A percentile compares a stretch with the other conserved stretches of the same genome.
Conservation (phyloP, 2,329 filamentous ascomycete genomes). For the Aspergillus transmontanensis region DNA sequence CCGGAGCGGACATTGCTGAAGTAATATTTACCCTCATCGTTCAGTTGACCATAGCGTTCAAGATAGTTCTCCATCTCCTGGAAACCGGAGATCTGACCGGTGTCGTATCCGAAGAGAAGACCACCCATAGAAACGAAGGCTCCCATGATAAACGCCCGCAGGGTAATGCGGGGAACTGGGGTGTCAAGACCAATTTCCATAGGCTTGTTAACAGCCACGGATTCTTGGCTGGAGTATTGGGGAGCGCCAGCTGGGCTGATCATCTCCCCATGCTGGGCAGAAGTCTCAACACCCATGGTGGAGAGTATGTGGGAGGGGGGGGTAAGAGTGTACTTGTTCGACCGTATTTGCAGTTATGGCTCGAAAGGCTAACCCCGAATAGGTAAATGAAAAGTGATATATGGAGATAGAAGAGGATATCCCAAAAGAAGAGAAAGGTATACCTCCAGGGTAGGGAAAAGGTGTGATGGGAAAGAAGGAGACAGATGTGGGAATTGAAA, state of each 20-base stretch:
- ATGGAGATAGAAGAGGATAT: background rate
- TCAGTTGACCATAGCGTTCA: conserved; percentile 40
- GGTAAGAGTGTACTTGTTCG: background rate
- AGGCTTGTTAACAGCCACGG: conserved; percentile 29
- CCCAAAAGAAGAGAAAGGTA: background rate
- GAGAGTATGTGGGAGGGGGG: background rate
- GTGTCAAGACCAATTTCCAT: conserved; percentile 29
- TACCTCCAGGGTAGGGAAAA: background rate
- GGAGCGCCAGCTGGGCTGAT: conserved; percentile 29
- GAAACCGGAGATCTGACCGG: conserved; percentile 50
- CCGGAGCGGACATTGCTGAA: conserved; percentile 47
- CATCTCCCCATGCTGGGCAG: conserved; percentile 33
- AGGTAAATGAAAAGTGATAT: background rate
- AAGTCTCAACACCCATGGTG: conserved; percentile 35
- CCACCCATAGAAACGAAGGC: conserved; percentile 51
- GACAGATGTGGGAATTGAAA: background rate
- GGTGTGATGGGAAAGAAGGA: background rate
- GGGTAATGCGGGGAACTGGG: conserved; percentile 38
- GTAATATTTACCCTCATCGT: conserved; percentile 32
- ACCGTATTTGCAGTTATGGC: background rate
- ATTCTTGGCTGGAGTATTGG: conserved; percentile 28
- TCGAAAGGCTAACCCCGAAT: background rate
- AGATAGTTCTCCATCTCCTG: conserved; percentile 47
- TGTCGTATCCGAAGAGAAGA: conserved; percentile 49
- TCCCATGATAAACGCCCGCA: conserved; percentile 44